A percentile compares a stretch with the other conserved stretches of the same genome.
These are phyloP conservation scores for Metschnikowia baotianmanensis DNA, from an alignment of 805 yeast genomes.

Conservation along the genomic window DNA sequence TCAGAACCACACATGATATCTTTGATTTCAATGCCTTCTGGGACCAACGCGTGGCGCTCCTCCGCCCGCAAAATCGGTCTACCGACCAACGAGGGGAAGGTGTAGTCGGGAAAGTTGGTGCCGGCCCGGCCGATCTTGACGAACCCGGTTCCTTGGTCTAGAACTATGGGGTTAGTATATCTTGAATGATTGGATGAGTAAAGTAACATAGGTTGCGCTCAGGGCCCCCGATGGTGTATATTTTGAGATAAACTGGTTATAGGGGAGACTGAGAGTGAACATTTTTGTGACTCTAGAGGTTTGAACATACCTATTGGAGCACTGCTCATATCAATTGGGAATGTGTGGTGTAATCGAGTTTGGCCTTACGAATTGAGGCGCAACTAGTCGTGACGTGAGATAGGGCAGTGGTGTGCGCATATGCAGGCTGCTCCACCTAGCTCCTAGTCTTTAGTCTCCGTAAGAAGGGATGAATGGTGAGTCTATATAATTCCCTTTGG, in stretches of 20 bases:
- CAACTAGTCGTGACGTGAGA: too few relatives aligned
- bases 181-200: too few relatives aligned
- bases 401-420: too few relatives aligned
- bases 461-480: too few relatives aligned
- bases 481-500: too few relatives aligned
- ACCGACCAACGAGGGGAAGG: slow-evolving; percentile 96
- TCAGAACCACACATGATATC: slow-evolving; percentile 98
- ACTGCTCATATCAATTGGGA: slow-evolving; percentile 18
- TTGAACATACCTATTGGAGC: slow-evolving; percentile 21
- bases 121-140: slow-evolving; percentile 97
- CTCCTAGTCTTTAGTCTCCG: too few relatives aligned
- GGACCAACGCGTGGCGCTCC: slow-evolving; percentile 60
- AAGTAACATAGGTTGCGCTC: too few relatives aligned
- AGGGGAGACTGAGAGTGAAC: background rate
- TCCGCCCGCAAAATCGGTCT: slow-evolving; percentile 97
- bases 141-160: slow-evolving; percentile 99
- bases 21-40: slow-evolving; percentile 71
- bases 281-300: background rate
- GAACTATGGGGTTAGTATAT: too few relatives aligned
- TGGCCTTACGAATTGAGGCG: slow-evolving; percentile 13
- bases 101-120: slow-evolving; percentile 93
- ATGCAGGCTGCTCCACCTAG: too few relatives aligned
- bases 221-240: too few relatives aligned
- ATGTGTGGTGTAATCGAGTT: background rate
- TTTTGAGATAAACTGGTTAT: too few relatives aligned